These are phyloP conservation scores for Polysphondylium violaceum DNA, from an alignment of 78 protist genomes.

Conservation along the genomic window DNA sequence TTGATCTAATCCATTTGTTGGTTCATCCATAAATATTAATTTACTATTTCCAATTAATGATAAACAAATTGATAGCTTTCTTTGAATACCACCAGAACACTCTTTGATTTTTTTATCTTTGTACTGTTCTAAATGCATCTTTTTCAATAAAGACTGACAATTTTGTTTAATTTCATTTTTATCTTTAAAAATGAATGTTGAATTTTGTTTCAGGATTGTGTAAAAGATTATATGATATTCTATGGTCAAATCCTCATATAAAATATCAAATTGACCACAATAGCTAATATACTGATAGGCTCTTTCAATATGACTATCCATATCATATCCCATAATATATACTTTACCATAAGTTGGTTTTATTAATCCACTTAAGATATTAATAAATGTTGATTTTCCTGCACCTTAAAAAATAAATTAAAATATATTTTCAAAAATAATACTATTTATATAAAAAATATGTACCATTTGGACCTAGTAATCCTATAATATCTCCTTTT, in stretches of 20 bases:
- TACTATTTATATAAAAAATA: too few relatives aligned
- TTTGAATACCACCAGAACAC: slow-evolving; percentile 91
- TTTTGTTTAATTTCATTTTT: neutral
- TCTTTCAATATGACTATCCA: neutral
- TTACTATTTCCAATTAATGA: slow-evolving; percentile 64
- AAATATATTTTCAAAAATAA: too few relatives aligned
- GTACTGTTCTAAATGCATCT: too few relatives aligned
- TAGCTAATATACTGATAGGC: slow-evolving; percentile 83
- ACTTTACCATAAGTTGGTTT: slow-evolving; percentile 89
- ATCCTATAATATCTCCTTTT: slow-evolving; percentile 71
- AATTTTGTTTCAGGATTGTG: neutral
- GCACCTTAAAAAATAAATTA: too few relatives aligned
- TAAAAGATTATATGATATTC: slow-evolving; percentile 40
- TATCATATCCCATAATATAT: slow-evolving; percentile 28
- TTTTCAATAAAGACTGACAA: slow-evolving; percentile 12
- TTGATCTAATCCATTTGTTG: slow-evolving; percentile 75
- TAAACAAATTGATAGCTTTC: slow-evolving; percentile 84
- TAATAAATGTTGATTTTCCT: slow-evolving; percentile 94
- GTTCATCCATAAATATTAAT: slow-evolving; percentile 50
- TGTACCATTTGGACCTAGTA: slow-evolving; percentile 95
- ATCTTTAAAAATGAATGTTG: neutral
- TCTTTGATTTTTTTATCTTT: slow-evolving; percentile 8
- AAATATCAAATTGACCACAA: slow-evolving; percentile 93
- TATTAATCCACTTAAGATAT: slow-evolving; percentile 88
- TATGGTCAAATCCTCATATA: slow-evolving; percentile 81